These are phyloP conservation scores for Alisma plantagoaquatica DNA, from an alignment of 106 monocot genomes.

Conservation along the genomic window DNA sequence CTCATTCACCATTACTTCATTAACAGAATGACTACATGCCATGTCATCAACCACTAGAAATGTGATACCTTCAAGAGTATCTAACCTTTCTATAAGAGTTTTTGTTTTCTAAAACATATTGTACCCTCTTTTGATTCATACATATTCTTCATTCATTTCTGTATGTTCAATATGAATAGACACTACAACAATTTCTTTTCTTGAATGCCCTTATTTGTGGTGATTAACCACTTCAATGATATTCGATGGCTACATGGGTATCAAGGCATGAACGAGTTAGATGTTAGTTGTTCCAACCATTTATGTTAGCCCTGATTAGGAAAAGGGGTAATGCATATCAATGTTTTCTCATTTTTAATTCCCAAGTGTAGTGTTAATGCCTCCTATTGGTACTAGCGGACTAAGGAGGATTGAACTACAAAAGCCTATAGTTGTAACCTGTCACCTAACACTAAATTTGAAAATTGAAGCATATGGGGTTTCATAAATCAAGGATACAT, in stretches of 20 bases:
- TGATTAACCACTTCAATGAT: not conserved
- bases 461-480: not conserved
- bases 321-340: not conserved
- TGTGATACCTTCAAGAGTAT: no score
- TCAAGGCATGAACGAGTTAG: not conserved
- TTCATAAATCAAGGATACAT: constrained; percentile 3
- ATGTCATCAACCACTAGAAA: no score
- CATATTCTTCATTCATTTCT: no score
- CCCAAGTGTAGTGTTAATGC: not conserved
- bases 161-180: no score
- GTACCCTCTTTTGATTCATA: no score
- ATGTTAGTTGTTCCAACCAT: not conserved
- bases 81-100: no score
- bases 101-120: no score
- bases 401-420: not conserved
- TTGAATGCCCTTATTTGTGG: not conserved
- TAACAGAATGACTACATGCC: no score
- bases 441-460: not conserved
- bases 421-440: not conserved
- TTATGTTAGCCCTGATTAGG: not conserved
- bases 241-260: not conserved
- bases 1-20: no score
- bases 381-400: not conserved
- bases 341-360: not conserved
- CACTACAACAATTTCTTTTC: not conserved